phyloP scores from a whole-genome alignment of 768 basidiomycete genomes.

The Mycena sanguinolenta region DNA sequence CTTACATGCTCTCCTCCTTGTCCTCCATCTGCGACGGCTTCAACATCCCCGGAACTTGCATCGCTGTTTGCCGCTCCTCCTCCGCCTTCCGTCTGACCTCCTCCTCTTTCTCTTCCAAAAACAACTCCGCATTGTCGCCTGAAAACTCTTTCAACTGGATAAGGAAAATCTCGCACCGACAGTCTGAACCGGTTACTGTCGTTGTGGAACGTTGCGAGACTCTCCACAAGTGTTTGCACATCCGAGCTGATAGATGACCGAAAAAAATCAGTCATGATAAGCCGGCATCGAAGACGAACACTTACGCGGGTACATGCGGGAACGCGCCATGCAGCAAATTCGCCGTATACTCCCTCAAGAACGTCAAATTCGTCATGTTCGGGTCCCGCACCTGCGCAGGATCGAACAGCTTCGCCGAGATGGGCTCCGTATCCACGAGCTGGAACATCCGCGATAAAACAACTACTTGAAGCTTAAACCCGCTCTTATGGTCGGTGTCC shows the following conservation, averaged over 20 bases:
- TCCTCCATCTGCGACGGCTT: constrained; percentile 96
- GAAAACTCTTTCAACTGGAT: constrained; percentile 98
- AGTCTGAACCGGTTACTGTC: constrained; percentile 94
- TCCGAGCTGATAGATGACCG: too few species aligned
- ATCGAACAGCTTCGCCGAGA: constrained; percentile 78
- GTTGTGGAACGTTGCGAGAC: constrained; percentile 78
- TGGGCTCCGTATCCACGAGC: constrained; percentile 84
- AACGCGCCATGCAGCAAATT: constrained; percentile 91
- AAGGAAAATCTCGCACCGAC: constrained; percentile 95
- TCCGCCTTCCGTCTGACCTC: constrained; percentile 83
- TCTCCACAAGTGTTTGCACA: too few species aligned
- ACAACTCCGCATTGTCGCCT: constrained; percentile 92
- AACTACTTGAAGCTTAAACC: constrained; percentile 94
- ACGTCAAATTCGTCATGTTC: constrained; percentile 82
- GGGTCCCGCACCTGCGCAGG: too few species aligned
- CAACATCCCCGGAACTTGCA: constrained; percentile 97
- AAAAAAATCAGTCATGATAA: too few species aligned
- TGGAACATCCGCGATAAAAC: constrained; percentile 96
- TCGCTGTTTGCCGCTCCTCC: constrained; percentile 89
- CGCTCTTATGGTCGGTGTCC: constrained; percentile 98
- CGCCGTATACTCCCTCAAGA: constrained; percentile 88
- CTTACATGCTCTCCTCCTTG: too few species aligned
- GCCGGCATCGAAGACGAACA: constrained; percentile 70
- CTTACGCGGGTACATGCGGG: constrained; percentile 90
- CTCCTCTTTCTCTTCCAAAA: constrained; percentile 93